phyloP scores from a whole-genome alignment of 2,329 filamentous ascomycete genomes.

The Orbilia brochopaga region DNA sequence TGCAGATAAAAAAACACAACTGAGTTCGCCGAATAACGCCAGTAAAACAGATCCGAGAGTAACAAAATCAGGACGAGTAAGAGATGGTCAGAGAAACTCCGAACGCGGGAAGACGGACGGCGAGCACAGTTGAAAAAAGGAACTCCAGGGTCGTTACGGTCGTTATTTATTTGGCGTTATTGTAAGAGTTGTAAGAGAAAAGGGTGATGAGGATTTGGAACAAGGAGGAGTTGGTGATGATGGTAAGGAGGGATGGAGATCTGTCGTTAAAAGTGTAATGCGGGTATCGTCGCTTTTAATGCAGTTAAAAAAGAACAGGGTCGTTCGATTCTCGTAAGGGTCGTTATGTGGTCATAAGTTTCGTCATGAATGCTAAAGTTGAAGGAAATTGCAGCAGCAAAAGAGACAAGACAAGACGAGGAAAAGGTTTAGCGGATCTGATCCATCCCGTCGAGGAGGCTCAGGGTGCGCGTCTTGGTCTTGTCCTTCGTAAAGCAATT shows the following conservation, averaged over 20 bases:
- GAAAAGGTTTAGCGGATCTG: slow-evolving; percentile 54
- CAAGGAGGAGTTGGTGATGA: slow-evolving; percentile 1
- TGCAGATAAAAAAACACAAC: slow-evolving; percentile 34
- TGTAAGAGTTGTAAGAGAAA: slow-evolving; percentile 7
- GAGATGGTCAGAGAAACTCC: slow-evolving; percentile 32
- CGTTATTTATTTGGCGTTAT: slow-evolving; percentile 44
- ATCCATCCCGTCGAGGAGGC: slow-evolving; percentile 56
- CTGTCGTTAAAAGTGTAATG: slow-evolving; percentile 35
- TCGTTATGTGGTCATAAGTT: slow-evolving; percentile 22
- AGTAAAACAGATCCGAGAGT: slow-evolving; percentile 29
- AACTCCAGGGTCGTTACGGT: slow-evolving; percentile 34
- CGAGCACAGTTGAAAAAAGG: slow-evolving; percentile 16
- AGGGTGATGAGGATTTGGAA: slow-evolving; percentile 1
- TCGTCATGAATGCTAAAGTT: slow-evolving; percentile 22
- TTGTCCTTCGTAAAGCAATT: slow-evolving; percentile 78
- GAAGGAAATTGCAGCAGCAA: slow-evolving; percentile 4
- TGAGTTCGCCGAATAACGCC: slow-evolving; percentile 49
- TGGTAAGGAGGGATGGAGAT: neutral
- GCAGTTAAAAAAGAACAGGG: slow-evolving; percentile 23
- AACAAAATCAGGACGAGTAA: slow-evolving; percentile 15
- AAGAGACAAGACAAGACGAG: slow-evolving; percentile 11
- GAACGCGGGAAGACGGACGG: slow-evolving; percentile 20
- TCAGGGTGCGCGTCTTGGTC: slow-evolving; percentile 68
- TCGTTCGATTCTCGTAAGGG: slow-evolving; percentile 23
- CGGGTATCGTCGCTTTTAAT: slow-evolving; percentile 39